Base-by-base conservation (phyloP, 139 green algal genomes). In the Coelastrella sp. region DNA sequence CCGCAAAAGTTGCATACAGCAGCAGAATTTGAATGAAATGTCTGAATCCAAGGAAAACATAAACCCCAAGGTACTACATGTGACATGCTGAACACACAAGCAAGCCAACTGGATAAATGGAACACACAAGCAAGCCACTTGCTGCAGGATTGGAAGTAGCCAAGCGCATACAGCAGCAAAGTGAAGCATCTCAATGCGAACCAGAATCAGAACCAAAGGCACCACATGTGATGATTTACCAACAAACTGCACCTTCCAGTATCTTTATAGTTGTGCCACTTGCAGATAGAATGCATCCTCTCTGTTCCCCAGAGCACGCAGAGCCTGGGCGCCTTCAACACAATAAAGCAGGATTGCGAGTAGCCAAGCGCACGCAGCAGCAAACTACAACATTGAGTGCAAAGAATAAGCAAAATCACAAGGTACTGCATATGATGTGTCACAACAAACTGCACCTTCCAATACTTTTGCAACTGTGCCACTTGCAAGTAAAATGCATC, bases 221-320 rank as follows among this genome's bases (percentile, higher is more conserved):
- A 68, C 61, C 10, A 10, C 7, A 68, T 10, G 10, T 68, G 61
- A 17, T 68, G 7, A 17, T 68, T 10, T 10, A 68, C n/a, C 7
- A 32, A 17, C 8, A 8, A 19, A 6, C 58, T 16, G 6, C 54
- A 83, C 86, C 76, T 84, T 83, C 86, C 86, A 90, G 86, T 78
- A 90, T 4, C 59, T 78, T 60, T 90, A 75, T 57, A 90, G 75
- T 22, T 83, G 86, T 19, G 86, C 86, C 8, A 90, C 73, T 32
- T 90, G 86, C 5, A 32, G 22, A n/a, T 90, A 90, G 58, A 90
- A 90, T 5, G 86, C 74, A 59, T 90, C 86, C 32, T 90, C 86
- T 32, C 83, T 83, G 22, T 19, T 60, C 14, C 74, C 86, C 6
- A 83, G n/a, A 8, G 86, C 86, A 5, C 22, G 14, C 8, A 90